phyloP scores from a whole-genome alignment of 371 early-diverging fungal species.

The Mucor irregularis region DNA sequence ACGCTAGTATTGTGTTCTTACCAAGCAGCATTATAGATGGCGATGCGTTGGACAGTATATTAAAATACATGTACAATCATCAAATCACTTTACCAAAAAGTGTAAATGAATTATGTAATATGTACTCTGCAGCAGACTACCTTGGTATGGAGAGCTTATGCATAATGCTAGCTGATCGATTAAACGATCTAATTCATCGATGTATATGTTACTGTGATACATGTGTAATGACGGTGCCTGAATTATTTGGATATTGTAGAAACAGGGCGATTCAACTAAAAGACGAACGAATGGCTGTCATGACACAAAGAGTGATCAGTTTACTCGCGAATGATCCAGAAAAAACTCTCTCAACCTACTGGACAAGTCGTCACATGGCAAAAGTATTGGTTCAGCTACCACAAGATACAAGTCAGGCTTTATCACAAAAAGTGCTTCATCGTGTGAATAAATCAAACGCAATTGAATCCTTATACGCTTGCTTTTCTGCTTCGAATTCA shows the following conservation, averaged over 20 bases:
- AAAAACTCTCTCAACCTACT: conserved; percentile 25
- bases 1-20: conserved; percentile 26
- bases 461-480: conserved; percentile 32
- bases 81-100: conserved; percentile 11
- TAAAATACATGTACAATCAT: conserved; percentile 38
- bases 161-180: neutral
- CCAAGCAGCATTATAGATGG: conserved; percentile 29
- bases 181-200: conserved; percentile 21
- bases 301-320: conserved; percentile 20
- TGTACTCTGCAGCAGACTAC: conserved; percentile 37
- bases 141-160: conserved; percentile 36
- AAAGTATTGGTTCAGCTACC: conserved; percentile 18
- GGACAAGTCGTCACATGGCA: conserved; percentile 33
- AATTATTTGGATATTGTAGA: conserved; percentile 19
- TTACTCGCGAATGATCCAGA: conserved; percentile 31
- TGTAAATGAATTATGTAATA: conserved; percentile 17
- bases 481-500: conserved; percentile 23
- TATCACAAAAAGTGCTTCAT: conserved; percentile 24
- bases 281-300: conserved; percentile 23
- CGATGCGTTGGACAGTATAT: conserved; percentile 15
- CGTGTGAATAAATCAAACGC: conserved; percentile 39
- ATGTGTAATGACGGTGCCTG: conserved; percentile 21
- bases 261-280: conserved; percentile 15
- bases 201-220: conserved; percentile 27
- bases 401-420: conserved; percentile 24